Evolutionary conservation across 257 asterid genomes (phyloP), one percentile per base, ranked within the genome.

Genomic region (Plantago elongata): DNA sequence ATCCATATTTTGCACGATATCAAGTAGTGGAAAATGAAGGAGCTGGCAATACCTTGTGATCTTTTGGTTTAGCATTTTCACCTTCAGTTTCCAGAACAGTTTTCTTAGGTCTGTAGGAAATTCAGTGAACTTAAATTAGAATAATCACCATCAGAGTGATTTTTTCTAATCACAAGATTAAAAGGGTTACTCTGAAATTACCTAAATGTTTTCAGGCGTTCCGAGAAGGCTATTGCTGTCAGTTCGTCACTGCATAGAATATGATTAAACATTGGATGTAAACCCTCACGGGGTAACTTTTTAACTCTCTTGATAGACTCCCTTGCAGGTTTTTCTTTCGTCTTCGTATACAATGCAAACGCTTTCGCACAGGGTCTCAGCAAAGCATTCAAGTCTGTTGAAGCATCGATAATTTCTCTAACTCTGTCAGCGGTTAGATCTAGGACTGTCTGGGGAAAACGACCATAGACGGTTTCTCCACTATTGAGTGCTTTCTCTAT

Each of bases 41-140:
- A 69, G 56, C 13, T 45, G 60, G 63, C 22, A 18, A 69, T 78
- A 89, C 99, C 78, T 81, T 55, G n/a, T 42, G 85, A 63, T 77
- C 78, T 74, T 83, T 89, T 40, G 95, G 78, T 74, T 81, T 92
- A 51, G 95, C 78, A 65, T 87, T 87, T 77, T 81, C 97, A 29
- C 97, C 99, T 83, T 89, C 99, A 56, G 97, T 95, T 74, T 92
- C 99, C 77, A 92, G 69, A 74, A 92, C 81, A 67, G 96, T 92
- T 77, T 92, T 94, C 79, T 83, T 89, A 46, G 96, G 95, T 68
- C 99, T 92, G 70, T 54, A 13, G 67, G 22, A 66, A 62, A 48
- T 52, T 17, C 63, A 71, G 38, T 69, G 44, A 60, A 44, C 55
- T n/a, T 51, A 66, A 49, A 22, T 49, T 14, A 48, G 16, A 52